Evolutionary conservation across 305 asterid species (phyloP), one percentile per base, ranked within the genome.

Genomic region (Striga hermonthica): DNA sequence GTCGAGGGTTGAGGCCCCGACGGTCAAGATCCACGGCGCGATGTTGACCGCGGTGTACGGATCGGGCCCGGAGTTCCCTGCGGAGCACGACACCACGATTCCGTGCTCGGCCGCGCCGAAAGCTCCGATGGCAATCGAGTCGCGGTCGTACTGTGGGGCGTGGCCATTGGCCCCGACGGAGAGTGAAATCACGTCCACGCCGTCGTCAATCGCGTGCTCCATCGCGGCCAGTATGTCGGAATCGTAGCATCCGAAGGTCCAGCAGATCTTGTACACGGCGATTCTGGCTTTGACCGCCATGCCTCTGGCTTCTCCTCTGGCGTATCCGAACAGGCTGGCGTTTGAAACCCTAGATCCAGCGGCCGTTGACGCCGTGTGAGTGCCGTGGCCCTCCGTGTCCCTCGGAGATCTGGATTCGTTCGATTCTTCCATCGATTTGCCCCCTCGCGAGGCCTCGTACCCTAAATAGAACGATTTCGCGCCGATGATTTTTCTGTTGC

Each of bases 21-120:
- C 98, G 0, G 98, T 92, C 69, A 92, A 76, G 49, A 92, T 86
- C 98, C 98, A 92, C 2, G 98, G 98, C 6, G 97, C 98, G 35
- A 89, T 89, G 67, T 92, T 92, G 9, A 78, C 86, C 1, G 97
- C 95, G 0, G 96, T 80, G 66, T 79, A 78, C 0, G 86, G 65
- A 49, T 40, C 85, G 0, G 98, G 97, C 35, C 97, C 97, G 0
- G 96, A 89, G 65, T 92, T 89, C 4, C 98, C 98, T 1, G 97
- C 91, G 0, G 98, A 92, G 73, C 95, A 87, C 2, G 97, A 92
- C 10, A 89, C 97, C 4, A 92, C 76, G 31, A 92, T 77, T 3
- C 98, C 98, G 8, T 83, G 78, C 72, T 84, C 82, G 13, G 75
- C 64, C 1, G 98, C 98, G 0, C 77, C 88, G 61, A 85, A 92